Conservation (phyloP, 768 basidiomycete species). For the Hygrocybe coccinea region DNA sequence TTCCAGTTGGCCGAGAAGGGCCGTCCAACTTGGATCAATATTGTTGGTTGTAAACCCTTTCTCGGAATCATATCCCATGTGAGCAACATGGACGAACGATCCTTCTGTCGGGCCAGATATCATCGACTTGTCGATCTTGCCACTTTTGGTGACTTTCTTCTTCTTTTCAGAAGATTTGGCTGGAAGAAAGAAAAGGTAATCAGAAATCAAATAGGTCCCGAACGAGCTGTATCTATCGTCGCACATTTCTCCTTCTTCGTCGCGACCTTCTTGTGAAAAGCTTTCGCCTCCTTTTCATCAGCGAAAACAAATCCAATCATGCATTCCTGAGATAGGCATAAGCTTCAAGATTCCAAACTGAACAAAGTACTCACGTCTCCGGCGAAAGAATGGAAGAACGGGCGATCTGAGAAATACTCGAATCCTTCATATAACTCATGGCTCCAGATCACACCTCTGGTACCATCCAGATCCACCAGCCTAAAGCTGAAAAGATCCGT, state of each 20-base stretch:
- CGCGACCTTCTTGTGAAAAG: slow-evolving; percentile 80
- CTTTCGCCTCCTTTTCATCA: slow-evolving; percentile 77
- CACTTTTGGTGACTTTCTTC: slow-evolving; percentile 56
- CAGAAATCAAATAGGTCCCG: slow-evolving; percentile 6
- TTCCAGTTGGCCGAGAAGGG: slow-evolving; percentile 63
- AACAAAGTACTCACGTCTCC: slow-evolving; percentile 70
- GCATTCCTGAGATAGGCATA: slow-evolving; percentile 53
- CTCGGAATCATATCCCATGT: slow-evolving; percentile 90
- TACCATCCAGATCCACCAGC: slow-evolving; percentile 80
- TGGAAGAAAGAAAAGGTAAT: slow-evolving; percentile 17
- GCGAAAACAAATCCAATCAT: slow-evolving; percentile 91
- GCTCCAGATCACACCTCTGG: slow-evolving; percentile 87
- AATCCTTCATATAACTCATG: slow-evolving; percentile 85
- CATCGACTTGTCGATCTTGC: slow-evolving; percentile 87
- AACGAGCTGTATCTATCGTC: slow-evolving; percentile 14
- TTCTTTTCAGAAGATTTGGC: slow-evolving; percentile 55
- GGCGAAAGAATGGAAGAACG: slow-evolving; percentile 89
- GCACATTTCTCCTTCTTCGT: slow-evolving; percentile 50
- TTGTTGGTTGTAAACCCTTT: slow-evolving; percentile 81
- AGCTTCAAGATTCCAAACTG: slow-evolving; percentile 1
- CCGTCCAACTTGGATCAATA: slow-evolving; percentile 87
- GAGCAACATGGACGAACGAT: slow-evolving; percentile 85
- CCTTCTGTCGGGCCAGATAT: slow-evolving; percentile 78
- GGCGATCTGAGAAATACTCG: slow-evolving; percentile 75
- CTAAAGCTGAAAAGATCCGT: slow-evolving; percentile 59